Evolutionary conservation across 805 yeast species (phyloP).

Genomic region (Candida coleopterorum): DNA sequence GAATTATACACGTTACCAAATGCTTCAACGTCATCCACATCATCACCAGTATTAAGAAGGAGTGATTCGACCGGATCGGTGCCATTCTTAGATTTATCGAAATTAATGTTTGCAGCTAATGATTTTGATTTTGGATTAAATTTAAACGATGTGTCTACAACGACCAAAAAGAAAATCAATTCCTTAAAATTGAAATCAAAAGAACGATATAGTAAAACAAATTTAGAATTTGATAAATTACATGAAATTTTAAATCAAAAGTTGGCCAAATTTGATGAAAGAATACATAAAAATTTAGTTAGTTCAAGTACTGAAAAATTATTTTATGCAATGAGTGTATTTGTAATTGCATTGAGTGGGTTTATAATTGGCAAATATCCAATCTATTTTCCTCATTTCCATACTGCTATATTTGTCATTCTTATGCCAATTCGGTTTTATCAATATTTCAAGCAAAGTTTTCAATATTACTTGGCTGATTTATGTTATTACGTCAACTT

Average conservation of each 20-base stretch:
- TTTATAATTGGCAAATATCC: constrained; percentile 76
- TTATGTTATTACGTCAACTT: constrained; percentile 87
- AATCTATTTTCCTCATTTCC: constrained; percentile 67
- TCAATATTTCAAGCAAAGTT: constrained; percentile 73
- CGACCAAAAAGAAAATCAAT: constrained; percentile 27
- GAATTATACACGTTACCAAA: background rate
- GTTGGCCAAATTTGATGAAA: constrained; percentile 31
- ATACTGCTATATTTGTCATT: constrained; percentile 54
- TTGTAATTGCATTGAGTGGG: constrained; percentile 67
- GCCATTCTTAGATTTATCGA: constrained; percentile 32
- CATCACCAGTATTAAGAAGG: constrained; percentile 12
- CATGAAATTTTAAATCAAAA: constrained; percentile 29
- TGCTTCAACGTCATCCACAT: constrained; percentile 1
- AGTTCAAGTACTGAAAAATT: constrained; percentile 56
- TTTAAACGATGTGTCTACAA: constrained; percentile 29
- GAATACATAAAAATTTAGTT: constrained; percentile 29
- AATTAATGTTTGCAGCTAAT: constrained; percentile 28
- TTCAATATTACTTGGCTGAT: constrained; percentile 87
- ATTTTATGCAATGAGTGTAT: constrained; percentile 72
- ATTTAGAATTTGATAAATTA: constrained; percentile 24
- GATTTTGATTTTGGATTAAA: constrained; percentile 42
- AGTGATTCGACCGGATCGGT: constrained; percentile 24
- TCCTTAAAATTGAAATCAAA: constrained; percentile 34
- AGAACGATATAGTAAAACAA: constrained; percentile 20
- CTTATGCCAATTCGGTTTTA: constrained; percentile 83